phyloP scores from a whole-genome alignment of 2,329 filamentous ascomycete genomes.

The Calonectria honghensis region DNA sequence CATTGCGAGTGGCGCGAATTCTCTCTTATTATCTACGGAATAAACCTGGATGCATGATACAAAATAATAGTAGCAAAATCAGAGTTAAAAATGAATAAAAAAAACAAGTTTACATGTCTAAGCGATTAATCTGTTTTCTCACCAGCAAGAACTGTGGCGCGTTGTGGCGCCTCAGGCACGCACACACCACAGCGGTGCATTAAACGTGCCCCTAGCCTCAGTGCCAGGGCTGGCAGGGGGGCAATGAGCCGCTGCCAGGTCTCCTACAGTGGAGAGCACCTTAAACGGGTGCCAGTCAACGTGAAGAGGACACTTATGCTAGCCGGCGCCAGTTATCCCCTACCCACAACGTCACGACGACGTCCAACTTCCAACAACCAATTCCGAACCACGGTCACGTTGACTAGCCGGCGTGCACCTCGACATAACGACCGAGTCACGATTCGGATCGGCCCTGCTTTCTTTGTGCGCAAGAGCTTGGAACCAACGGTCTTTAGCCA shows the following conservation, averaged over 20 bases:
- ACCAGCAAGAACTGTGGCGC: conserved; percentile 32
- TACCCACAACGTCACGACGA: conserved; percentile 52
- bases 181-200: conserved; percentile 16
- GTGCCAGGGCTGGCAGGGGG: conserved; percentile 34
- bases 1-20: not conserved
- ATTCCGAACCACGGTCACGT: conserved; percentile 42
- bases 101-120: not conserved
- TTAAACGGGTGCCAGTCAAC: conserved; percentile 49
- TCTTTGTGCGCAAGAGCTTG: conserved; percentile 41
- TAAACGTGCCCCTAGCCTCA: conserved; percentile 29
- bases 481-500: conserved; percentile 49
- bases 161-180: conserved; percentile 35
- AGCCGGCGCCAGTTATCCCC: conserved; percentile 51
- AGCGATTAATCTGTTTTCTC: not conserved
- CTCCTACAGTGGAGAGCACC: conserved; percentile 51
- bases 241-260: conserved; percentile 32
- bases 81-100: not conserved
- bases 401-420: conserved; percentile 48
- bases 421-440: conserved; percentile 42
- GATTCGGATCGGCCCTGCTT: conserved; percentile 45
- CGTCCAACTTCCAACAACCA: conserved; percentile 46
- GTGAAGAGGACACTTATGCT: conserved; percentile 58
- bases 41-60: not conserved
- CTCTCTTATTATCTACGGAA: not conserved
- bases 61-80: not conserved